Conservation (phyloP, 257 asterid genomes). For the Solanum piurae region DNA sequence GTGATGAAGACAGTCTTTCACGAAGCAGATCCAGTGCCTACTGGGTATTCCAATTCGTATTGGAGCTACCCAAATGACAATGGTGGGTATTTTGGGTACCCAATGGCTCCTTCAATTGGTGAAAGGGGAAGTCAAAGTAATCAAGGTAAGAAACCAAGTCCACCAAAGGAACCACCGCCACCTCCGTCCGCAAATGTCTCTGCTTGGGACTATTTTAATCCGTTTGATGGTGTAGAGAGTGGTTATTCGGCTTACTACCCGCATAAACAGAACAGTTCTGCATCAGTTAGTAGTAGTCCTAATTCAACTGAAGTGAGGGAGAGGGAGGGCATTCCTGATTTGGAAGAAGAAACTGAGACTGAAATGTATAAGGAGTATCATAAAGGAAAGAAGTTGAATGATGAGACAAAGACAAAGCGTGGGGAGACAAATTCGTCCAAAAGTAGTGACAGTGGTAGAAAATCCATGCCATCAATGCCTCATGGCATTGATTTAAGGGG, state of each 20-base stretch:
- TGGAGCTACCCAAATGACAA: conserved; percentile 32
- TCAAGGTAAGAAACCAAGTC: conserved; percentile 25
- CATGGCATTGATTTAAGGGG: not conserved
- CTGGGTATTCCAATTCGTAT: conserved; percentile 53
- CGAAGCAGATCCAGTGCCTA: conserved; percentile 43
- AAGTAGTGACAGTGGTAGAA: conserved; percentile 2
- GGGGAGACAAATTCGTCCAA: conserved; percentile 14
- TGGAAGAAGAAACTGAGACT: conserved; percentile 90
- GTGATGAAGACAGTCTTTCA: conserved; percentile 59
- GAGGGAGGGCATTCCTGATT: conserved; percentile 96
- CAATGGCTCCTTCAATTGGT: not conserved
- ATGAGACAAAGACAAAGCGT: conserved; percentile 16
- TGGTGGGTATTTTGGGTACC: conserved; percentile 39
- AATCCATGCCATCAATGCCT: not conserved
- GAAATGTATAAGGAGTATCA: conserved; percentile 39
- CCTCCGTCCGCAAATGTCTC: conserved; percentile 83
- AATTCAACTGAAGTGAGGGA: conserved; percentile 86
- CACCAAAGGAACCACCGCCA: conserved; percentile 57
- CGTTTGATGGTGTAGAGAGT: conserved; percentile 46
- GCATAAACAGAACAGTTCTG: conserved; percentile 26
- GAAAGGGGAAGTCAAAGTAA: conserved; percentile 7
- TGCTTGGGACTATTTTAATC: conserved; percentile 74
- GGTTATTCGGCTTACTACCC: conserved; percentile 31
- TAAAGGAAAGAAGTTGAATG: conserved; percentile 24
- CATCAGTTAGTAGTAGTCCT: conserved; percentile 67